phyloP scores from a whole-genome alignment of 2,329 filamentous ascomycete genomes.

The Botrytis cinerea region DNA sequence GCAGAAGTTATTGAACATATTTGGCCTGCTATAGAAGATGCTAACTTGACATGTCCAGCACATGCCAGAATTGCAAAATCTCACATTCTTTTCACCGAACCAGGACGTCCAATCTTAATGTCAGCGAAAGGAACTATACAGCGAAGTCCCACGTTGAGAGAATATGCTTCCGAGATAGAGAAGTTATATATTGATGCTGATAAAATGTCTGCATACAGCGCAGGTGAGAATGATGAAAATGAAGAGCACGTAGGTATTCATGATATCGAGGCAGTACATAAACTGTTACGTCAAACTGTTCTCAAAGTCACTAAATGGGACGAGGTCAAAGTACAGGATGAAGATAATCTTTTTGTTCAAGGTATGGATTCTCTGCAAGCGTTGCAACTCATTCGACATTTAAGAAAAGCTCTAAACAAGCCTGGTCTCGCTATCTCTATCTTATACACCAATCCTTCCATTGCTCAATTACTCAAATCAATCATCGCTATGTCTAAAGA shows the following conservation, averaged over 20 bases:
- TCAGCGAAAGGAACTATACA: conserved; percentile 45
- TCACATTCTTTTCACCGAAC: conserved; percentile 39
- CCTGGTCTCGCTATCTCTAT: background rate
- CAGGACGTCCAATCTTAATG: conserved; percentile 41
- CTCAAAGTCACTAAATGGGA: background rate
- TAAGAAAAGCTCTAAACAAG: background rate
- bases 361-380: conserved; percentile 26
- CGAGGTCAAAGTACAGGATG: background rate
- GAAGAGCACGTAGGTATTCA: background rate
- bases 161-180: conserved; percentile 33
- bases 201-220: background rate
- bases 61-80: conserved; percentile 39
- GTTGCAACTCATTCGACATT: conserved; percentile 13
- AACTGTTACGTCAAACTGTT: background rate
- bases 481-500: background rate
- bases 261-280: background rate
- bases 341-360: conserved; percentile 21
- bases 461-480: background rate
- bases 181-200: conserved; percentile 16
- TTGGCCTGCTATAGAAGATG: conserved; percentile 41
- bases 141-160: conserved; percentile 36
- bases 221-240: background rate
- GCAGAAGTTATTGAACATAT: conserved; percentile 13
- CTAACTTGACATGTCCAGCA: conserved; percentile 37
- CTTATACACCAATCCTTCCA: conserved; percentile 14